phyloP scores from a whole-genome alignment of 805 yeast species.

The Wickerhamiella galacta region DNA sequence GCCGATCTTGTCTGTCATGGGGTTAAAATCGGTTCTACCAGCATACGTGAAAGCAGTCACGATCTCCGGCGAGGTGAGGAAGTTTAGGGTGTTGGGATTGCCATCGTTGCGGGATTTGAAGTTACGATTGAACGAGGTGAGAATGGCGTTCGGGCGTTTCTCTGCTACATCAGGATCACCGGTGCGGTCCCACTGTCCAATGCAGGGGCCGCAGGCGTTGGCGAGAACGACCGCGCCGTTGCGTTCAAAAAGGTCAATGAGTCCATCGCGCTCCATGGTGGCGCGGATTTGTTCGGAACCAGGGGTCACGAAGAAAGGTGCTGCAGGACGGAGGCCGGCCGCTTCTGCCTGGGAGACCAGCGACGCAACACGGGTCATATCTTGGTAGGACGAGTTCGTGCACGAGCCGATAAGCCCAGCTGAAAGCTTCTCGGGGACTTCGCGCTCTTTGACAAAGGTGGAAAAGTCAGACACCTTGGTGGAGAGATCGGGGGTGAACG shows the following conservation, averaged over 20 bases:
- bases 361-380: constrained; percentile 92
- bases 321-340: constrained; percentile 77
- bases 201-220: constrained; percentile 98
- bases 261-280: constrained; percentile 89
- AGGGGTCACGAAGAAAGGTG: constrained; percentile 89
- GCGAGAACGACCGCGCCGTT: constrained; percentile 88
- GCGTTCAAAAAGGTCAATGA: constrained; percentile 59
- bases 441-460: constrained; percentile 46
- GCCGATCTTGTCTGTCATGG: constrained; percentile 70
- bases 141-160: constrained; percentile 67
- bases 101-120: constrained; percentile 98
- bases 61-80: constrained; percentile 95
- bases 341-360: constrained; percentile 72
- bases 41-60: constrained; percentile 95
- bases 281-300: constrained; percentile 98
- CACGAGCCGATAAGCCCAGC: constrained; percentile 97
- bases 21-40: constrained; percentile 85
- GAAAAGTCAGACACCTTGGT: constrained; percentile 80
- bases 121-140: constrained; percentile 94
- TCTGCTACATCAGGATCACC: constrained; percentile 44
- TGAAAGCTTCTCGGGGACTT: constrained; percentile 74
- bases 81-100: constrained; percentile 92
- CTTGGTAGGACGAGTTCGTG: constrained; percentile 96
- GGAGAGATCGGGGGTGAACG: constrained; percentile 94
- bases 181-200: constrained; percentile 95